A percentile compares a stretch with the other conserved stretches of the same genome.
phyloP scores from a whole-genome alignment of 768 basidiomycete species.

The Macrolepiota fuliginosa region DNA sequence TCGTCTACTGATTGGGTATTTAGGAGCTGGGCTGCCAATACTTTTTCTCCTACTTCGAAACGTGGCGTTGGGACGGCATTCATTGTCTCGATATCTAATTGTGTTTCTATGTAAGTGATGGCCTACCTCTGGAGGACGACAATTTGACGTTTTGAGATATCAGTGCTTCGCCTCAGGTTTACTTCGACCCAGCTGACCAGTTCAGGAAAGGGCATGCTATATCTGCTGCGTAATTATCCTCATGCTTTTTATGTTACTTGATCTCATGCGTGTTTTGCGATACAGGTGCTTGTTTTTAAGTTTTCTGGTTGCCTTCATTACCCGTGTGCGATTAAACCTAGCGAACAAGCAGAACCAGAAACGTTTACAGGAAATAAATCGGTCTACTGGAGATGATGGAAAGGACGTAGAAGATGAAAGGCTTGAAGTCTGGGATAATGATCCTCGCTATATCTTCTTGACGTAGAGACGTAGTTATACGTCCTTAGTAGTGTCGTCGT shows the following conservation, averaged over 20 bases:
- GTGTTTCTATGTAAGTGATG: constrained; percentile 49
- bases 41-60: constrained; percentile 58
- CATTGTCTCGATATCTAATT: constrained; percentile 58
- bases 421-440: constrained; percentile 45
- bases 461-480: constrained; percentile 31
- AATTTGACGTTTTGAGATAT: neutral
- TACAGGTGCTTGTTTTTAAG: constrained; percentile 43
- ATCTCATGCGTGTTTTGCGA: neutral
- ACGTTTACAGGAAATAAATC: constrained; percentile 8
- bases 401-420: constrained; percentile 19
- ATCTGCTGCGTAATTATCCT: constrained; percentile 41
- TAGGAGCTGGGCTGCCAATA: constrained; percentile 61
- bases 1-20: neutral
- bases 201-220: constrained; percentile 56
- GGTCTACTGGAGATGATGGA: constrained; percentile 25
- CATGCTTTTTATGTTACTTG: neutral
- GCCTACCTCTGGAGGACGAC: neutral
- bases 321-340: constrained; percentile 41
- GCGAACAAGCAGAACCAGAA: constrained; percentile 40
- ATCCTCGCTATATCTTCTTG: constrained; percentile 55
- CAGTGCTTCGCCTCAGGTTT: constrained; percentile 56
- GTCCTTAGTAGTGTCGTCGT: too few species aligned
- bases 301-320: constrained; percentile 37
- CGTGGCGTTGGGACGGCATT: constrained; percentile 60
- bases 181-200: constrained; percentile 48